A percentile compares a stretch with the other conserved stretches of the same genome.
phyloP scores from a whole-genome alignment of 176 grass and related monocot genomes.

The Ensete glaucum region DNA sequence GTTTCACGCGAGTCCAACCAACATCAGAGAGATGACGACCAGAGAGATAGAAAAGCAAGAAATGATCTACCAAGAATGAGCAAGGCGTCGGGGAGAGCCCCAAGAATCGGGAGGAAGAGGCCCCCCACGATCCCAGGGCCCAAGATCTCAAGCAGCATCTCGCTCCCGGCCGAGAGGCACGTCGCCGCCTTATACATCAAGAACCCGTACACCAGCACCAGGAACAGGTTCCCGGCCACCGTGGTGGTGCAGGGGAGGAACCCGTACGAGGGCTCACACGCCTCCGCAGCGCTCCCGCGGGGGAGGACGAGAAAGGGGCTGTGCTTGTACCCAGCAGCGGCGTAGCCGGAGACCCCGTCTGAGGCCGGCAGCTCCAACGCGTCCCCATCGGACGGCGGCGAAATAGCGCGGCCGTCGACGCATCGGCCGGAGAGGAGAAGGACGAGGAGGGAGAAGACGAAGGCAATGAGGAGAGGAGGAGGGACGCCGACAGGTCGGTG shows the following conservation, averaged over 20 bases:
- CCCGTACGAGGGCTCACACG: slow-evolving; percentile 74
- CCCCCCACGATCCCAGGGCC: slow-evolving; percentile 90
- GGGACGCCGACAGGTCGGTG: too few species aligned
- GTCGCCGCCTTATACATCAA: slow-evolving; percentile 92
- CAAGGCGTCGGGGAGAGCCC: slow-evolving; percentile 79
- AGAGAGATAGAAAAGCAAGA: too few species aligned
- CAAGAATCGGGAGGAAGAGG: slow-evolving; percentile 89
- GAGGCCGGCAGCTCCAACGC: slow-evolving; percentile 10
- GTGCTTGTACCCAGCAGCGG: background rate
- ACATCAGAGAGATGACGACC: too few species aligned
- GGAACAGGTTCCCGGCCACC: slow-evolving; percentile 71
- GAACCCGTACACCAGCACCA: slow-evolving; percentile 66
- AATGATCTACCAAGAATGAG: slow-evolving; percentile 44
- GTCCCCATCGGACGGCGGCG: background rate
- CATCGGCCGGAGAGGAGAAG: slow-evolving; percentile 31
- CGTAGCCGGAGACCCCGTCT: slow-evolving; percentile 21
- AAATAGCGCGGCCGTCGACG: slow-evolving; percentile 51
- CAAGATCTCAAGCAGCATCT: slow-evolving; percentile 85
- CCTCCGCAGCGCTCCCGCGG: slow-evolving; percentile 8
- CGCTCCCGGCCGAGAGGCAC: slow-evolving; percentile 66
- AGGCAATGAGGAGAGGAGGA: slow-evolving; percentile 13
- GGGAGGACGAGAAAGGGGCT: slow-evolving; percentile 31
- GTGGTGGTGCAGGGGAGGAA: slow-evolving; percentile 95
- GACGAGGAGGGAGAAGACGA: slow-evolving; percentile 22
- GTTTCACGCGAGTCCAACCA: too few species aligned